These are phyloP conservation scores for Nannochloris sp. DNA, from an alignment of 139 green algal species.

Conservation along the genomic window DNA sequence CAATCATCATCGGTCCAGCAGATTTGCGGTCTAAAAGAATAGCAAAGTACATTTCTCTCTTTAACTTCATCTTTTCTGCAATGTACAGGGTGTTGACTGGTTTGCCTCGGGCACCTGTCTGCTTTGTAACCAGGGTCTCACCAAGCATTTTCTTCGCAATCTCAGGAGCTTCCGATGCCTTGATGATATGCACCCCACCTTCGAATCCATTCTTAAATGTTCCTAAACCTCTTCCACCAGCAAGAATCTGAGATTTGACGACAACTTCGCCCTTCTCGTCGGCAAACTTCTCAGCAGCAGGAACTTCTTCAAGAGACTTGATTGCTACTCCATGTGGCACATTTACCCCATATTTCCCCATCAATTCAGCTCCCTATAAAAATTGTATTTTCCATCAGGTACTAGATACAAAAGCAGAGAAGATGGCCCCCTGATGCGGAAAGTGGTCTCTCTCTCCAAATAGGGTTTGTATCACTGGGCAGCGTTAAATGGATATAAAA, in stretches of 20 bases:
- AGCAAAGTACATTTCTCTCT: constrained; percentile 98
- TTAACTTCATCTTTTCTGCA: constrained; percentile 85
- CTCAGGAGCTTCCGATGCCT: constrained; percentile 45
- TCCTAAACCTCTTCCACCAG: constrained; percentile 86
- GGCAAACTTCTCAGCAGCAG: constrained; percentile 51
- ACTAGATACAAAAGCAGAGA: not conserved
- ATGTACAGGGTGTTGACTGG: constrained; percentile 93
- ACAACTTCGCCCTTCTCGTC: constrained; percentile 80
- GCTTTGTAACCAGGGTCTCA: constrained; percentile 88
- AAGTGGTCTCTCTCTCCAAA: too few species aligned
- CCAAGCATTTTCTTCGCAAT: constrained; percentile 80
- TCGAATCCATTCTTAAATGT: constrained; percentile 92
- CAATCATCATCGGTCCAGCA: constrained; percentile 74
- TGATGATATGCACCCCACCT: constrained; percentile 93
- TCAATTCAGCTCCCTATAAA: constrained; percentile 83
- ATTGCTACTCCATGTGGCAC: constrained; percentile 79
- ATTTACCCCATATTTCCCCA: constrained; percentile 87
- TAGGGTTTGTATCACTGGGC: too few species aligned
- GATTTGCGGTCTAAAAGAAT: constrained; percentile 86
- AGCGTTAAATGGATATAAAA: not conserved
- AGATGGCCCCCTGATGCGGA: not conserved
- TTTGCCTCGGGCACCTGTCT: constrained; percentile 72
- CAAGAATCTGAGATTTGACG: constrained; percentile 94
- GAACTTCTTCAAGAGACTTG: constrained; percentile 64
- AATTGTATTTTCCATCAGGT: not conserved